Evolutionary conservation across 306 rosid genomes (phyloP).

Genomic region (Rosa rugosa): DNA sequence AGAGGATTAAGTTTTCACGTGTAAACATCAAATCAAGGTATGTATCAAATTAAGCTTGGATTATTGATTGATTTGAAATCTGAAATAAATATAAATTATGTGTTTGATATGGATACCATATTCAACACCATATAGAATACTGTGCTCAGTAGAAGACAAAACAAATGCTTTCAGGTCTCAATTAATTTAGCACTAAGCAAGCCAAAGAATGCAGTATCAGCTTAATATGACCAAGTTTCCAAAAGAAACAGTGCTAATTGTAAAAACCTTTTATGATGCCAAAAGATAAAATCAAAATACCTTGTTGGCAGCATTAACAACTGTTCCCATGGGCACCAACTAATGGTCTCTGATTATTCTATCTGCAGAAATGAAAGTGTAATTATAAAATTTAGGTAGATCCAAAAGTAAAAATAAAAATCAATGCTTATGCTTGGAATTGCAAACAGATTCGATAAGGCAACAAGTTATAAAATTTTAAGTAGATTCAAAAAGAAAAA

Average conservation of each 20-base stretch:
- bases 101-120: not conserved
- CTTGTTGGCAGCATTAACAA: conserved; percentile 58
- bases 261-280: conserved; percentile 6
- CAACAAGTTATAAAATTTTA: not conserved
- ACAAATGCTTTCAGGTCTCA: not conserved
- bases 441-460: not conserved
- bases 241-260: conserved; percentile 18
- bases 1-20: not conserved
- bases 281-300: conserved; percentile 33
- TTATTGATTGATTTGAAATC: not conserved
- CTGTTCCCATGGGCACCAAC: conserved; percentile 65
- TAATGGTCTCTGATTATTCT: conserved; percentile 24
- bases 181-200: conserved; percentile 1
- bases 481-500: not conserved
- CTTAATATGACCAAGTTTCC: not conserved
- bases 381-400: not conserved
- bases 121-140: not conserved
- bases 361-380: conserved; percentile 31
- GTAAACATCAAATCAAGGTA: not conserved
- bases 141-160: not conserved
- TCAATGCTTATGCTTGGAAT: not conserved
- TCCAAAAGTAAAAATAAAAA: conserved; percentile 3
- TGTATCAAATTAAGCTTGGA: not conserved
- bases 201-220: not conserved
- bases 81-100: not conserved